phyloP scores from a whole-genome alignment of 2,329 filamentous ascomycete genomes.

The Penicillium italicum region DNA sequence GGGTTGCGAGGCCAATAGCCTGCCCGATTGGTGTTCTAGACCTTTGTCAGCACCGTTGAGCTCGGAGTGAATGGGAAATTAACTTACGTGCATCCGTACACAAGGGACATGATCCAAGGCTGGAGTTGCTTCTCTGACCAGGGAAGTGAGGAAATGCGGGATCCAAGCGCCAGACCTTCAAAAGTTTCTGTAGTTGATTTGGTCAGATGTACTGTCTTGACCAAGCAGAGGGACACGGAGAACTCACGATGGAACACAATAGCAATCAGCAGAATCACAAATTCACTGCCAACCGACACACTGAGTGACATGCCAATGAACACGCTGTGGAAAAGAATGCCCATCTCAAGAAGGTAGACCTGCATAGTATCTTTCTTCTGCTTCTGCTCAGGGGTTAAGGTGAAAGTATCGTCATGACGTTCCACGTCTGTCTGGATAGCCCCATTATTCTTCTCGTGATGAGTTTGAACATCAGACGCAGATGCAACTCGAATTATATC shows the following conservation, averaged over 20 bases:
- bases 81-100: conserved; percentile 58
- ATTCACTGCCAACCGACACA: conserved; percentile 34
- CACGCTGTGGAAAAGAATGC: conserved; percentile 74
- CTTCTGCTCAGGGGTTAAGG: conserved; percentile 34
- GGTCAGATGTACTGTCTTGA: neutral
- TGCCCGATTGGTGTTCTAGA: conserved; percentile 70
- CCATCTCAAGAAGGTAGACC: conserved; percentile 70
- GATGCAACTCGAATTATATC: conserved; percentile 24
- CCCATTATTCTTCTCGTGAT: conserved; percentile 16
- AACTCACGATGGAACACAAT: conserved; percentile 38
- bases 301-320: conserved; percentile 40
- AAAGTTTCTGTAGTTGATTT: conserved; percentile 30
- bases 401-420: conserved; percentile 10
- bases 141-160: conserved; percentile 31
- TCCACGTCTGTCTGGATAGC: conserved; percentile 18
- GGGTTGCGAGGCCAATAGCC: conserved; percentile 71
- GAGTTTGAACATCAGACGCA: conserved; percentile 15
- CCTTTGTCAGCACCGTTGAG: conserved; percentile 1
- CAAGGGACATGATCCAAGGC: conserved; percentile 70
- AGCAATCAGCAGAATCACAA: conserved; percentile 35
- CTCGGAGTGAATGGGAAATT: neutral
- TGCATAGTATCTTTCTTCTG: conserved; percentile 66
- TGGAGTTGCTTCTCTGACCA: conserved; percentile 32
- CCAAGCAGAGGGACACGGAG: neutral
- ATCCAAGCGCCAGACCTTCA: conserved; percentile 35